phyloP scores from a whole-genome alignment of 129 eudicot species.

The Smallanthus sonchifolius region DNA sequence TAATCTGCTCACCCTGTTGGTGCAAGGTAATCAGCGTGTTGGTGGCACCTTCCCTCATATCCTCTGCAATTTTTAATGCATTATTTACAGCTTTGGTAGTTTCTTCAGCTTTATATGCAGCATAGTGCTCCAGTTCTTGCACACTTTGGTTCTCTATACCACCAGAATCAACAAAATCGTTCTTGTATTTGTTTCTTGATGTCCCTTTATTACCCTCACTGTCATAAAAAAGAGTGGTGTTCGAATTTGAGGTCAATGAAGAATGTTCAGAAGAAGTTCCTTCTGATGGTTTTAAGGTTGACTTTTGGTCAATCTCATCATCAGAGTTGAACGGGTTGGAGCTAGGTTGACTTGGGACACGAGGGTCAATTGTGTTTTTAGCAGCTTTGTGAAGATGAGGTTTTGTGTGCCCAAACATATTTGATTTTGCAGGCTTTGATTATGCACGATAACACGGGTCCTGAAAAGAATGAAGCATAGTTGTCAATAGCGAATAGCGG shows the following conservation, averaged over 20 bases:
- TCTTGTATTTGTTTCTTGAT: constrained; percentile 68
- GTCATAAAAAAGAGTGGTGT: constrained; percentile 56
- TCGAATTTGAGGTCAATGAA: constrained; percentile 21
- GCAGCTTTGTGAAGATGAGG: constrained; percentile 53
- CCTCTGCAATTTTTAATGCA: constrained; percentile 82
- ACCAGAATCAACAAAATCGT: constrained; percentile 73
- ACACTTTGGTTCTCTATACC: constrained; percentile 73
- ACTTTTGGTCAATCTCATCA: constrained; percentile 49
- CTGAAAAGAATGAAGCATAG: constrained; percentile 1
- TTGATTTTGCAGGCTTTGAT: constrained; percentile 18
- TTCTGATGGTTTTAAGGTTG: constrained; percentile 35
- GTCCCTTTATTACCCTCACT: constrained; percentile 44
- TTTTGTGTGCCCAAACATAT: constrained; percentile 61
- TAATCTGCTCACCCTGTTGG: constrained; percentile 95
- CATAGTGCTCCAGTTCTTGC: constrained; percentile 72
- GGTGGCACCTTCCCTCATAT: constrained; percentile 82
- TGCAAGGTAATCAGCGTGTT: constrained; percentile 75
- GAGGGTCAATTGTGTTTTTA: constrained; percentile 40
- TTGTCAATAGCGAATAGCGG: too few species aligned
- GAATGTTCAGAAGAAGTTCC: constrained; percentile 51
- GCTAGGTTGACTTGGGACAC: constrained; percentile 23
- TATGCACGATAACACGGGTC: background rate
- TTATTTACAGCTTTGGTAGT: constrained; percentile 67
- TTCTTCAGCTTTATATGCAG: constrained; percentile 89
- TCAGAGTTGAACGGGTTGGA: constrained; percentile 80